Percentiles rank a stretch among this genome's conserved stretches.
Conservation (phyloP, 2,329 filamentous ascomycete genomes). For the Venturia aucupariae region DNA sequence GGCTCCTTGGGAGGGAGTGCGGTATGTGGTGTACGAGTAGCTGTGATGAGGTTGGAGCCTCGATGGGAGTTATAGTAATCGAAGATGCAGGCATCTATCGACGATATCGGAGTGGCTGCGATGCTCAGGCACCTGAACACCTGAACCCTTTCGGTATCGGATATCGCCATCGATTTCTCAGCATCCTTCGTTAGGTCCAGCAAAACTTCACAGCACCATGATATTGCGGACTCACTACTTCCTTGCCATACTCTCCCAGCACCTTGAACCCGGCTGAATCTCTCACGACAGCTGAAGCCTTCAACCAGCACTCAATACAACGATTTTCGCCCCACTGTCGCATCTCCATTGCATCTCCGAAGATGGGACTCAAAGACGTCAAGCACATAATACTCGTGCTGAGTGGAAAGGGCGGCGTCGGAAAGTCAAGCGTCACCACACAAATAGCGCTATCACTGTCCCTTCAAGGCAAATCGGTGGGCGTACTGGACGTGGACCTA, state of each 20-base stretch:
- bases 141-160: neutral
- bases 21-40: neutral
- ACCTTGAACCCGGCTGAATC: neutral
- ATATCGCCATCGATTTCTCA: conserved; percentile 1
- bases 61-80: no score
- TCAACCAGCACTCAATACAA: neutral
- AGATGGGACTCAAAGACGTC: conserved; percentile 13
- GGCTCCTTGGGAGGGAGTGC: neutral
- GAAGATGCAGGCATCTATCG: neutral
- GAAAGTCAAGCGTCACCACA: conserved; percentile 95
- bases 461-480: conserved; percentile 76
- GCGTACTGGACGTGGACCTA: conserved; percentile 91
- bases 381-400: conserved; percentile 66
- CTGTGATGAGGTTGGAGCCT: neutral
- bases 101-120: neutral
- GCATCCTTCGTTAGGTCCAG: neutral
- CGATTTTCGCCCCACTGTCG: neutral
- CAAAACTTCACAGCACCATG: conserved; percentile 4
- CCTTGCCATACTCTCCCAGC: neutral
- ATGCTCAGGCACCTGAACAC: no score
- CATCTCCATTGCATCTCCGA: neutral
- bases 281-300: neutral
- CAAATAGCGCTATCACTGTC: conserved; percentile 87
- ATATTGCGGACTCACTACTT: neutral
- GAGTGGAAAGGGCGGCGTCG: conserved; percentile 95